phyloP scores from a whole-genome alignment of 2,329 filamentous ascomycete genomes.

The Colletotrichum gigasporum region DNA sequence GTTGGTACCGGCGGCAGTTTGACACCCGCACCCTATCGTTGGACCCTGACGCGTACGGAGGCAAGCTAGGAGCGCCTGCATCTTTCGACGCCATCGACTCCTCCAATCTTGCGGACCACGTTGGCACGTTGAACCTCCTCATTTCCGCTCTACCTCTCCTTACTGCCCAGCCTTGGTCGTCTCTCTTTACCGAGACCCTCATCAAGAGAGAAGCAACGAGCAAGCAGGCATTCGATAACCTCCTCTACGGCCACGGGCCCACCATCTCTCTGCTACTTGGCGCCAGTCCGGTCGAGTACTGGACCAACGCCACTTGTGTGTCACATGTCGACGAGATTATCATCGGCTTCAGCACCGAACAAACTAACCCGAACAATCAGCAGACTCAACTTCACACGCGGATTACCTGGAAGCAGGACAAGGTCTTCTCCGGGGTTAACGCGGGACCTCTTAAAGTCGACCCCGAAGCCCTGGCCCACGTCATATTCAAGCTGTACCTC shows the following conservation, averaged over 20 bases:
- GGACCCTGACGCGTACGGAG: conserved; percentile 51
- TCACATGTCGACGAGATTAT: conserved; percentile 52
- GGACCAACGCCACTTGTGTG: conserved; percentile 55
- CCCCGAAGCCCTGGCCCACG: conserved; percentile 45
- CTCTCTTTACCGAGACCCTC: conserved; percentile 50
- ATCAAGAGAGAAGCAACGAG: conserved; percentile 36
- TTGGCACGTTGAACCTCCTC: conserved; percentile 48
- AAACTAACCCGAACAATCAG: not conserved
- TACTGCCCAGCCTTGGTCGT: conserved; percentile 50
- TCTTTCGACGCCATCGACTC: conserved; percentile 68
- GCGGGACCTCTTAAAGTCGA: conserved; percentile 43
- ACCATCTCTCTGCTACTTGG: conserved; percentile 61
- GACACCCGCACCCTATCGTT: conserved; percentile 51
- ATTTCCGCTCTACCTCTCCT: conserved; percentile 59
- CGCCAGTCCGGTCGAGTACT: conserved; percentile 58
- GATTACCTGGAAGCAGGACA: conserved; percentile 48
- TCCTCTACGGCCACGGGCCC: conserved; percentile 57
- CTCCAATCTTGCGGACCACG: conserved; percentile 51
- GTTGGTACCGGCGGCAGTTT: conserved; percentile 53
- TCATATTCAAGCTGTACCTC: conserved; percentile 53
- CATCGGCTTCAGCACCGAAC: conserved; percentile 33
- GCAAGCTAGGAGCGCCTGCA: conserved; percentile 43
- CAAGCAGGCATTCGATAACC: conserved; percentile 44
- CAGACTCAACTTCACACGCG: conserved; percentile 38
- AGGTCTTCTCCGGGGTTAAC: conserved; percentile 40